These are phyloP conservation scores for Penicillium coffeae DNA, from an alignment of 495 filamentous ascomycete species.

Conservation along the genomic window DNA sequence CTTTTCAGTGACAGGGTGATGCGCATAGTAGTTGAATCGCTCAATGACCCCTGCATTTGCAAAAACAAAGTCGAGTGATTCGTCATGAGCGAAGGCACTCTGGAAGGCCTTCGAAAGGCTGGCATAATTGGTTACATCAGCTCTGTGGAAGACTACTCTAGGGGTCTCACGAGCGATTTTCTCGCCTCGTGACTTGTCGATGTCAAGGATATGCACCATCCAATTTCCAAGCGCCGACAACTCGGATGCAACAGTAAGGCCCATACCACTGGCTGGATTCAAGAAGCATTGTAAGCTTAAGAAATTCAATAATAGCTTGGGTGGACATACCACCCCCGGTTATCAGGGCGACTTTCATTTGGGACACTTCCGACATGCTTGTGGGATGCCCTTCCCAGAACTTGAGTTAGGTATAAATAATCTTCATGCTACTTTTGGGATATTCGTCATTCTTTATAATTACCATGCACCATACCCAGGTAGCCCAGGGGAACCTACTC, in stretches of 20 bases:
- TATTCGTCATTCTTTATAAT: no score
- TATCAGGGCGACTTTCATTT: conserved; percentile 16
- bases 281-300: not conserved
- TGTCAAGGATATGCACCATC: conserved; percentile 14
- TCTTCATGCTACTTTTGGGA: not conserved
- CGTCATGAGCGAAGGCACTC: not conserved
- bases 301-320: not conserved
- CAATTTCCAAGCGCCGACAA: conserved; percentile 9
- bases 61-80: conserved; percentile 17
- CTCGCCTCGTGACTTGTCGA: conserved; percentile 10
- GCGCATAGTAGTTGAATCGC: conserved; percentile 16
- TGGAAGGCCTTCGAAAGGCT: conserved; percentile 14
- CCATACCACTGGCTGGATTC: conserved; percentile 15
- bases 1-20: conserved; percentile 2
- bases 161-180: conserved; percentile 4
- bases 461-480: no score
- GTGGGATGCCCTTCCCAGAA: no score
- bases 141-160: conserved; percentile 6
- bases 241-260: conserved; percentile 9
- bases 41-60: conserved; percentile 21
- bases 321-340: conserved; percentile 18
- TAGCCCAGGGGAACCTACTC: no score
- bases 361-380: no score
- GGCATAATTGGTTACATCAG: conserved; percentile 17
- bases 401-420: no score